Conservation (phyloP, 768 basidiomycete species). For the Paxillus rubicundulus region DNA sequence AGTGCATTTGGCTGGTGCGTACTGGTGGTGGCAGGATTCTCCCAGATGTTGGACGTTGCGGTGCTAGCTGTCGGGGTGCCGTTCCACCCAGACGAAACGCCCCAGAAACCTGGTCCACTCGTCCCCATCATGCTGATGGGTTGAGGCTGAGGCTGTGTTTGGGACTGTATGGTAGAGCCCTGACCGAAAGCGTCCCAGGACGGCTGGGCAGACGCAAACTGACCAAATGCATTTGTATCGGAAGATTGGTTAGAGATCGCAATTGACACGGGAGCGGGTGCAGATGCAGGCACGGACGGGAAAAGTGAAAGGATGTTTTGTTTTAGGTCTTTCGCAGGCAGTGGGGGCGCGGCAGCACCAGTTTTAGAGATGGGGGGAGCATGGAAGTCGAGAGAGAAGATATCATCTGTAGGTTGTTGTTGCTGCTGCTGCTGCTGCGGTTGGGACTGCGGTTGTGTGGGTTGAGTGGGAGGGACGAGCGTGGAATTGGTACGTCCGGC, state of each 20-base stretch:
- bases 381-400: slow-evolving; percentile 88
- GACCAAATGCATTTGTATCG: slow-evolving; percentile 34
- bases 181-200: slow-evolving; percentile 28
- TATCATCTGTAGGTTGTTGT: slow-evolving; percentile 51
- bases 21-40: slow-evolving; percentile 23
- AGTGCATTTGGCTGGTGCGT: slow-evolving; percentile 23
- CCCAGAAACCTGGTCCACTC: slow-evolving; percentile 61
- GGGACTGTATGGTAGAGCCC: slow-evolving; percentile 18
- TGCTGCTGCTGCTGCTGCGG: slow-evolving; percentile 18
- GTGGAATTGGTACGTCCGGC: slow-evolving; percentile 18
- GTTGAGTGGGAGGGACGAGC: slow-evolving; percentile 2
- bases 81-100: slow-evolving; percentile 63
- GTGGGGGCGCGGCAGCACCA: slow-evolving; percentile 22
- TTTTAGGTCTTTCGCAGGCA: slow-evolving; percentile 69
- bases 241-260: slow-evolving; percentile 20
- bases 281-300: slow-evolving; percentile 40
- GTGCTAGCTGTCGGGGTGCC: slow-evolving; percentile 28
- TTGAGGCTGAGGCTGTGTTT: slow-evolving; percentile 23
- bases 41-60: slow-evolving; percentile 36
- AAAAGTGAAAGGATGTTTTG: slow-evolving; percentile 86
- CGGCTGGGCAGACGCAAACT: slow-evolving; percentile 30
- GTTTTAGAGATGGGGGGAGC: slow-evolving; percentile 41
- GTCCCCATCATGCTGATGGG: slow-evolving; percentile 54
- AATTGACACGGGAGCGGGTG: slow-evolving; percentile 19
- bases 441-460: slow-evolving; percentile 7